Base-by-base conservation (phyloP, 1,284 basidiomycete genomes). In the Spongispora temasekensis region DNA sequence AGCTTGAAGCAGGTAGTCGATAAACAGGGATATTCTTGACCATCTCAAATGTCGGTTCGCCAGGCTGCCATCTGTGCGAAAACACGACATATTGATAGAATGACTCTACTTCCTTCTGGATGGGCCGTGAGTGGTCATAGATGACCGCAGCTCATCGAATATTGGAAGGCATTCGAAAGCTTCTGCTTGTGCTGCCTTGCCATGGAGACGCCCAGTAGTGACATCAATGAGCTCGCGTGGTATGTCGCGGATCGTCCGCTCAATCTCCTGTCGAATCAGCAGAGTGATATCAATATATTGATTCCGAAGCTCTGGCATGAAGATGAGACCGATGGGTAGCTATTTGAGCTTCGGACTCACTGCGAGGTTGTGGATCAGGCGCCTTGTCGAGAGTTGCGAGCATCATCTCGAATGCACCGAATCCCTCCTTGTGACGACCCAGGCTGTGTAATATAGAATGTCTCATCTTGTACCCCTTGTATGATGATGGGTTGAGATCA, bases 61-160 rank as follows among this genome's bases (percentile, higher is more conserved):
- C 4, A 2, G 23, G 50, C 27, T 50, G 34, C 44, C 56, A 25
- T 8, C 31, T 34, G 9, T 53, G 52, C 23, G 52, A 53, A 13
- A 53, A 34, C 52, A 53, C 35, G 8, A 53, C 55, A 3, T 59
- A 59, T 32, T 15, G 55, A 19, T 50, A 59, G 28, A 32, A 50
- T 9, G 2, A 5, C 19, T n/a, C 17, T 4, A 57, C 50, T 27
- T 23, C 51, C 9, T 23, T 55, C 13, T 21, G 21, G 1, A 57
- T 55, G 12, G 51, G 21, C 23, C 30, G 17, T 5, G 53, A 21
- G 21, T 50, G 8, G 30, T 57, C 58, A 59, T 59, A 1, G 58
- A 59, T 23, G 28, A 58, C 8, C 42, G 44, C 9, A 57, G 3
- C 8, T 58, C 23, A 6, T 53, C n/a, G 6, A 23, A 53, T 10